Evolutionary conservation across 257 asterid species (phyloP).

Genomic region (Capsicum rhomboideum): DNA sequence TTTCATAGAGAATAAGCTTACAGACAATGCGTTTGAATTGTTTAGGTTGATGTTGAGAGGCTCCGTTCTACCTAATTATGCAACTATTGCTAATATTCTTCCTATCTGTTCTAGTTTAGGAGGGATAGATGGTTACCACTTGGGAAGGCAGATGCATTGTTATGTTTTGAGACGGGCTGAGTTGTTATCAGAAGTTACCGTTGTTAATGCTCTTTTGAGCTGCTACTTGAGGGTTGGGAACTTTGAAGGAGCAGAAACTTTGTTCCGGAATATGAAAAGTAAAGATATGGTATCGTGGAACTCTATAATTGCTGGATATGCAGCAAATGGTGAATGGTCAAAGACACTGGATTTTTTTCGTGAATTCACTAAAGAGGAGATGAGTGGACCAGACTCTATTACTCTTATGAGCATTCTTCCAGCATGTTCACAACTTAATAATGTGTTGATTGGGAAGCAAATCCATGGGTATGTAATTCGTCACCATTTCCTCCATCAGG

Average conservation of each 20-base stretch:
- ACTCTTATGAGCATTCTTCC: slow-evolving; percentile 70
- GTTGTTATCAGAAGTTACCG: slow-evolving; percentile 32
- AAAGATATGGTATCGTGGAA: slow-evolving; percentile 79
- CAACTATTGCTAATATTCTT: slow-evolving; percentile 55
- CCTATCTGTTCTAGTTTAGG: slow-evolving; percentile 47
- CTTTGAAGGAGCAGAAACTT: slow-evolving; percentile 32
- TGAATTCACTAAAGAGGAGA: slow-evolving; percentile 25
- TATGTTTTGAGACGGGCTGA: slow-evolving; percentile 50
- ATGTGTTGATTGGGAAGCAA: slow-evolving; percentile 54
- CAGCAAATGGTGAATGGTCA: slow-evolving; percentile 45
- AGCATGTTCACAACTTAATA: slow-evolving; percentile 41
- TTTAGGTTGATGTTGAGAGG: slow-evolving; percentile 49
- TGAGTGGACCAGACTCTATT: slow-evolving; percentile 42
- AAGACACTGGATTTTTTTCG: slow-evolving; percentile 43
- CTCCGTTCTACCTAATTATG: slow-evolving; percentile 47
- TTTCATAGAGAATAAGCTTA: slow-evolving; percentile 47
- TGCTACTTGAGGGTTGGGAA: slow-evolving; percentile 56
- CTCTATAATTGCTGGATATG: slow-evolving; percentile 62
- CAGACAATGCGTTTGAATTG: slow-evolving; percentile 34
- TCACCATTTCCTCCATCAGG: slow-evolving; percentile 24
- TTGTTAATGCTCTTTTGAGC: slow-evolving; percentile 59
- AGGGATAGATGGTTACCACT: slow-evolving; percentile 13
- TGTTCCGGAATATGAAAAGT: slow-evolving; percentile 41
- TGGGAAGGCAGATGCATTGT: slow-evolving; percentile 62
- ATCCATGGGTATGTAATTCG: slow-evolving; percentile 64